phyloP scores from a whole-genome alignment of 139 green algal genomes.

The Nannochloris sp. region DNA sequence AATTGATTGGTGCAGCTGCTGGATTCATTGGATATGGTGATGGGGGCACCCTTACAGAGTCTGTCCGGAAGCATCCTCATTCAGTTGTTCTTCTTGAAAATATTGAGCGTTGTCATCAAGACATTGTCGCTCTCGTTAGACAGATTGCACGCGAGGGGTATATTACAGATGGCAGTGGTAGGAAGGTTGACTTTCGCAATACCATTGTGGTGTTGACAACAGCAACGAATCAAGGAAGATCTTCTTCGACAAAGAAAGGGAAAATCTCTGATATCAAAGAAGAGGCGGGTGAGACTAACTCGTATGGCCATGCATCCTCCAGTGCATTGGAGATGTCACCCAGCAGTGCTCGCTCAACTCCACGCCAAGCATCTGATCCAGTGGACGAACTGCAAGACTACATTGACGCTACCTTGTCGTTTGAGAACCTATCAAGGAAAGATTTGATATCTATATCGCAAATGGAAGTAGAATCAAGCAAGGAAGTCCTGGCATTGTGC shows the following conservation, averaged over 20 bases:
- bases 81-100: constrained; percentile 58
- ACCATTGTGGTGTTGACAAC: constrained; percentile 14
- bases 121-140: constrained; percentile 13
- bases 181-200: constrained; percentile 19
- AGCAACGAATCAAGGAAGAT: neutral
- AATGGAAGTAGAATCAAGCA: neutral
- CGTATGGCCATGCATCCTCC: no score
- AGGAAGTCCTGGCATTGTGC: neutral
- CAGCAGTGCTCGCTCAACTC: no score
- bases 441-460: neutral
- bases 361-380: no score
- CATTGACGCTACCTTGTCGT: neutral
- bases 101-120: constrained; percentile 16
- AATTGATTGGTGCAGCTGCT: constrained; percentile 73
- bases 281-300: no score
- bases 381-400: neutral
- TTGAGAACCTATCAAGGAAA: neutral
- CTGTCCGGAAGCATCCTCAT: constrained; percentile 55
- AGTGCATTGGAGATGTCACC: no score
- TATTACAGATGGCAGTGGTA: constrained; percentile 24
- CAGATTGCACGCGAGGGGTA: constrained; percentile 18
- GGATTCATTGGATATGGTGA: constrained; percentile 66
- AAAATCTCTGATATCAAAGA: no score
- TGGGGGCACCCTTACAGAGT: constrained; percentile 41
- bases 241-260: no score